A percentile compares a stretch with the other conserved stretches of the same genome.
Evolutionary conservation across 2,329 filamentous ascomycete species (phyloP).

Genomic region (Pestalotiopsis sp.): DNA sequence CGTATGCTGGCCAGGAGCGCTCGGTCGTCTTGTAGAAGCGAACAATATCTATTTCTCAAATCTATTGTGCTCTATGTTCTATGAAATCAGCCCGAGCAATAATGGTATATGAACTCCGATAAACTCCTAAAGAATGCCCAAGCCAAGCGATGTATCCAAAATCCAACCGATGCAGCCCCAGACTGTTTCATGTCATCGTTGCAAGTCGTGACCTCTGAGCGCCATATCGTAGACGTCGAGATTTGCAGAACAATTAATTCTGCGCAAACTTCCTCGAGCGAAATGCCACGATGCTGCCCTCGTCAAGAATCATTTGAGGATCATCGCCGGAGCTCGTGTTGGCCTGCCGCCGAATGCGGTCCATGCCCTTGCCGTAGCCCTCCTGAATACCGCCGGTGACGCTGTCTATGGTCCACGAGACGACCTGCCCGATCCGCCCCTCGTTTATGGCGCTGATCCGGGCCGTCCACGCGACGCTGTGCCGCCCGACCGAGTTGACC

Average conservation of each 20-base stretch:
- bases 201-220: background rate
- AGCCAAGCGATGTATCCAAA: background rate
- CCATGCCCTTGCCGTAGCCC: constrained; percentile 48
- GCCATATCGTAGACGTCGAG: background rate
- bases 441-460: constrained; percentile 63
- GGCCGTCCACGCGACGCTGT: constrained; percentile 52
- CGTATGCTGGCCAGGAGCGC: background rate
- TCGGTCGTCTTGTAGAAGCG: background rate
- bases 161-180: background rate
- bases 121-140: background rate
- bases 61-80: background rate
- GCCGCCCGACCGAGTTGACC: constrained; percentile 54
- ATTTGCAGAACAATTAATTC: background rate
- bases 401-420: constrained; percentile 66
- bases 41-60: background rate
- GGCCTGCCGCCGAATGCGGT: constrained; percentile 17
- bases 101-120: background rate
- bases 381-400: constrained; percentile 69
- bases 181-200: background rate
- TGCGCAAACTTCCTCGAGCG: background rate
- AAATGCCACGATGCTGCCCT: background rate
- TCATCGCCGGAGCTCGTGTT: background rate
- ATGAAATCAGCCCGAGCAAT: background rate
- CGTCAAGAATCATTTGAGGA: background rate
- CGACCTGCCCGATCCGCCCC: constrained; percentile 61